phyloP scores from a whole-genome alignment of 257 asterid species.

The Solanum phureja region DNA sequence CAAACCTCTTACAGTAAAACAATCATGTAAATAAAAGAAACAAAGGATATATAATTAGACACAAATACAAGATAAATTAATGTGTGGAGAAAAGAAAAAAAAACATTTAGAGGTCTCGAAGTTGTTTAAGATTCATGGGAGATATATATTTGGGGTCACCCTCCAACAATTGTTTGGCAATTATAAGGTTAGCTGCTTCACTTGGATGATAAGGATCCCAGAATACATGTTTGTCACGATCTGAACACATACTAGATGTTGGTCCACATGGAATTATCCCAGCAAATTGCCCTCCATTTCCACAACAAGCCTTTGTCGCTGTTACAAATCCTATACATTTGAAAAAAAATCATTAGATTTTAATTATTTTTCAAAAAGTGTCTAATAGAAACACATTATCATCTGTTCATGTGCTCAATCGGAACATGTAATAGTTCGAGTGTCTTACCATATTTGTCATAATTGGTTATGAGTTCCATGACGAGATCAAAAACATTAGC shows the following conservation, averaged over 20 bases:
- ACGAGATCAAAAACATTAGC: conserved; percentile 85
- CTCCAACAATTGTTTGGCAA: conserved; percentile 67
- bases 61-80: neutral
- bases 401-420: neutral
- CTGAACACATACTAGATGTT: conserved; percentile 66
- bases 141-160: conserved; percentile 54
- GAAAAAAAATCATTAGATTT: neutral
- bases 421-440: neutral
- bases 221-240: conserved; percentile 64
- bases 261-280: conserved; percentile 92
- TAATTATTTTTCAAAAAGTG: too few species aligned
- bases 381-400: neutral
- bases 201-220: conserved; percentile 98
- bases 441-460: conserved; percentile 49
- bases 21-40: neutral
- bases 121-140: conserved; percentile 64
- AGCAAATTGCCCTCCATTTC: conserved; percentile 78
- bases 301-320: conserved; percentile 75
- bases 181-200: conserved; percentile 73
- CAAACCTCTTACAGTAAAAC: neutral
- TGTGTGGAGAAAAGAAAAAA: neutral
- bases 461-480: conserved; percentile 79
- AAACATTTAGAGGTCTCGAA: conserved; percentile 47
- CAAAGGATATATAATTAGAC: neutral
- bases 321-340: conserved; percentile 46